Evolutionary conservation across 106 monocot species (phyloP).

Genomic region (Cymbidium sinense): DNA sequence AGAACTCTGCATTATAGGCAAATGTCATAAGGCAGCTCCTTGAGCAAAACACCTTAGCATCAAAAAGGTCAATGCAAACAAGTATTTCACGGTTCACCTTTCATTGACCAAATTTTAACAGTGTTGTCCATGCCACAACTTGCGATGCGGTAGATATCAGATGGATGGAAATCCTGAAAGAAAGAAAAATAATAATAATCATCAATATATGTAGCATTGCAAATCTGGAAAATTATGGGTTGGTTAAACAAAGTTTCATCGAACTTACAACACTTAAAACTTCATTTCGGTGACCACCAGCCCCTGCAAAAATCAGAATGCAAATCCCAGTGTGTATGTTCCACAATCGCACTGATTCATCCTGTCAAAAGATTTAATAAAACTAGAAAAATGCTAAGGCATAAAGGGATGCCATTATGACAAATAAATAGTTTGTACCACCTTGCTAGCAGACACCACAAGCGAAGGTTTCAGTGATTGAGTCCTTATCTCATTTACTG

Average conservation of each 20-base stretch:
- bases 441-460: slow-evolving; percentile 94
- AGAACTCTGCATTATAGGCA: slow-evolving; percentile 60
- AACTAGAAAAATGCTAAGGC: neutral
- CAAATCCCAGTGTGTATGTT: slow-evolving; percentile 98
- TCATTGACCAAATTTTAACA: slow-evolving; percentile 99
- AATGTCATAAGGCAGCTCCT: slow-evolving; percentile 9
- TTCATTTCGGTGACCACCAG: slow-evolving; percentile 99
- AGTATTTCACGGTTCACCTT: slow-evolving; percentile 79
- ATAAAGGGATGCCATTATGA: neutral
- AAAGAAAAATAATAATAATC: neutral
- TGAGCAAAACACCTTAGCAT: neutral
- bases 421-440: neutral
- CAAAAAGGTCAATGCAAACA: neutral
- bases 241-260: neutral
- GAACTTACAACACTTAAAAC: slow-evolving; percentile 92
- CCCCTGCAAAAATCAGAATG: slow-evolving; percentile 94
- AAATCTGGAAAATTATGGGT: slow-evolving; percentile 3
- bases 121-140: slow-evolving; percentile 99
- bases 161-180: slow-evolving; percentile 95
- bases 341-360: slow-evolving; percentile 96
- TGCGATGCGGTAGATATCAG: slow-evolving; percentile 90
- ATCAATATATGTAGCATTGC: neutral
- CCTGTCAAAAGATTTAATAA: slow-evolving; percentile 30
- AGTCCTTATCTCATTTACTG: slow-evolving; percentile 92
- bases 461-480: slow-evolving; percentile 93